Percentiles rank a stretch among this genome's conserved stretches.
Conservation (phyloP, 176 grass and related monocot genomes). For the Puya raimondii region DNA sequence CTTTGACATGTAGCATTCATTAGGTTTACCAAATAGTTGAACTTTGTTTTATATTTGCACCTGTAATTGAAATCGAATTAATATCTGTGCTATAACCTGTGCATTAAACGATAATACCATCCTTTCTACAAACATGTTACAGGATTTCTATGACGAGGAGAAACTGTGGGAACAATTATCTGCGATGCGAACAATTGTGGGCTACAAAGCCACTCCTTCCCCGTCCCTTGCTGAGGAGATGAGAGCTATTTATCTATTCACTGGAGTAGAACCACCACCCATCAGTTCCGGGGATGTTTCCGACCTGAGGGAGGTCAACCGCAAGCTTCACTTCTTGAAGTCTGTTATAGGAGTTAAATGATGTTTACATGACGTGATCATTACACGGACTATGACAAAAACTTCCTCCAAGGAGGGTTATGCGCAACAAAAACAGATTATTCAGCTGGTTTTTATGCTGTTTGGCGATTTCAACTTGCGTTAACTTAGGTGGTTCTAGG, state of each 20-base stretch:
- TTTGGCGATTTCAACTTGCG: no score
- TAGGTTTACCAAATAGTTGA: no score
- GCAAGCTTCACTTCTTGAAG: conserved; percentile 38
- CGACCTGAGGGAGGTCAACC: conserved; percentile 26
- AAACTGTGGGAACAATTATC: conserved; percentile 30
- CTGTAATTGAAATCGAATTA: no score
- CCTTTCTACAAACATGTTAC: neutral
- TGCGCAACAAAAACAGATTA: no score
- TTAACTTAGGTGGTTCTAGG: neutral
- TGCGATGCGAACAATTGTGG: conserved; percentile 28
- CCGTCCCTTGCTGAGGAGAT: conserved; percentile 26
- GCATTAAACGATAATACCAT: no score
- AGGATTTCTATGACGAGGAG: conserved; percentile 19
- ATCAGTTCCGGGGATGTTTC: conserved; percentile 16
- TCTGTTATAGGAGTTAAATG: conserved; percentile 33
- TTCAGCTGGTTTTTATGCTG: no score
- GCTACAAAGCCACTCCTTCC: conserved; percentile 21
- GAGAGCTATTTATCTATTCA: conserved; percentile 35
- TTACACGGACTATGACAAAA: neutral
- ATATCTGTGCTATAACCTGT: no score
- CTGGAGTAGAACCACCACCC: conserved; percentile 30
- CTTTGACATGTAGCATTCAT: no score
- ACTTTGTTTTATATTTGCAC: no score
- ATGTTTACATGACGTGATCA: neutral
- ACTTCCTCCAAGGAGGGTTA: conserved; percentile 3